Percentiles rank a stretch among this genome's conserved stretches.
phyloP scores from a whole-genome alignment of 768 basidiomycete genomes.

The Phaffia australis region DNA sequence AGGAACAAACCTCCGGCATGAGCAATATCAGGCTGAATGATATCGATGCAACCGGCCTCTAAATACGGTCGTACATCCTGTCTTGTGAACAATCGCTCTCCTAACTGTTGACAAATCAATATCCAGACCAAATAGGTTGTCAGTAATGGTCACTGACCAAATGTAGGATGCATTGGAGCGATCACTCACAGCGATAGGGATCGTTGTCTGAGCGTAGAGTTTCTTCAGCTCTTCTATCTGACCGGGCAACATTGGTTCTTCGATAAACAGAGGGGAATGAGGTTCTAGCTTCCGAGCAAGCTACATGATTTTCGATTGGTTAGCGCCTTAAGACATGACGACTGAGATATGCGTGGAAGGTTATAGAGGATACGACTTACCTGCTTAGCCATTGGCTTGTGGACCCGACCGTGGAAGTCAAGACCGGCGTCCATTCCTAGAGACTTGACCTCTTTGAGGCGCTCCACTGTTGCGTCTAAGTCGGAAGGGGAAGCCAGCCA shows the following conservation, averaged over 20 bases:
- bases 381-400: constrained; percentile 59
- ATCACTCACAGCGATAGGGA: constrained; percentile 51
- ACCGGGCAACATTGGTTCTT: constrained; percentile 53
- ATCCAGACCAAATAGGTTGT: background rate
- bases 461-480: constrained; percentile 47
- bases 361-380: constrained; percentile 52
- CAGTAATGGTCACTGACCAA: background rate
- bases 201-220: constrained; percentile 47
- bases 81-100: constrained; percentile 53
- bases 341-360: constrained; percentile 47
- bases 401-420: constrained; percentile 61
- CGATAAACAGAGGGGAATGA: constrained; percentile 54
- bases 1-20: background rate
- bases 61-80: constrained; percentile 44
- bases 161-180: background rate
- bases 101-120: constrained; percentile 20
- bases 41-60: constrained; percentile 48
- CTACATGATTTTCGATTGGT: constrained; percentile 49
- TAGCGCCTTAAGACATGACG: background rate
- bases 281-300: constrained; percentile 54
- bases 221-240: constrained; percentile 55
- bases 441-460: constrained; percentile 47
- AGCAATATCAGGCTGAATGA: constrained; percentile 55
- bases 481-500: constrained; percentile 55
- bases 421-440: constrained; percentile 42